Base-by-base conservation (phyloP, 345 rosid genomes). In the Euphorbia peplus region DNA sequence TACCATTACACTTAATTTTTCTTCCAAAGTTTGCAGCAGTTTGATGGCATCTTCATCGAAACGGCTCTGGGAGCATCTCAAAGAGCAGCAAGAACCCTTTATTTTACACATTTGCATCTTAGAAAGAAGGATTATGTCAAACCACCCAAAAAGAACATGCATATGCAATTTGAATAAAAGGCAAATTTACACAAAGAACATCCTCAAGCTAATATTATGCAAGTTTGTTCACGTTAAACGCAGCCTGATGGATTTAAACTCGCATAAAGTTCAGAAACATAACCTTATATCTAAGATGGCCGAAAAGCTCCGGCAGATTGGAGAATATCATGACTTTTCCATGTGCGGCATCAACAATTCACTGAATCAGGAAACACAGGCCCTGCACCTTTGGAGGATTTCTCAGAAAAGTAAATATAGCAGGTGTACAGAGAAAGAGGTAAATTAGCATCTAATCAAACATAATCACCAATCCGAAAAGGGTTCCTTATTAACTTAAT, bases 81-180 rank as follows among this genome's bases (percentile, higher is more conserved):
- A 59, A 53, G 77, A 75, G 70, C 60, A 72, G 52, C 80, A 77
- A 64, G 75, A 83, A 62, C 83, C 86, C n/a, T 83, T 77, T 57
- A 54, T 29, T 1, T 71, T 80, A 18, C 60, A 55, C 22, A 41
- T 60, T 22, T 70, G 64, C 76, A 74, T 77, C 26, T 60, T 63
- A 1, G 83, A 77, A 61, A 70, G 79, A 57, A 69, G 63, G 51
- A 46, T 25, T 18, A 56, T 53, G 26, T 37, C 60, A 41, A 53
- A 58, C 57, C 64, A 63, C 62, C 63, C 13, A 39, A 56, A 50
- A 51, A 69, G 60, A 56, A 19, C 47, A 5, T 22, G 58, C 35
- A 22, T 69, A 18, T 35, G 54, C 67, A 44, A 65, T 30, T 30
- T 61, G 47, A 61, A 12, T 7, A 73, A 53, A 41, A 53, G 50